These are phyloP conservation scores for Porcisia hertigi DNA, from an alignment of 208 protist species.

Conservation along the genomic window DNA sequence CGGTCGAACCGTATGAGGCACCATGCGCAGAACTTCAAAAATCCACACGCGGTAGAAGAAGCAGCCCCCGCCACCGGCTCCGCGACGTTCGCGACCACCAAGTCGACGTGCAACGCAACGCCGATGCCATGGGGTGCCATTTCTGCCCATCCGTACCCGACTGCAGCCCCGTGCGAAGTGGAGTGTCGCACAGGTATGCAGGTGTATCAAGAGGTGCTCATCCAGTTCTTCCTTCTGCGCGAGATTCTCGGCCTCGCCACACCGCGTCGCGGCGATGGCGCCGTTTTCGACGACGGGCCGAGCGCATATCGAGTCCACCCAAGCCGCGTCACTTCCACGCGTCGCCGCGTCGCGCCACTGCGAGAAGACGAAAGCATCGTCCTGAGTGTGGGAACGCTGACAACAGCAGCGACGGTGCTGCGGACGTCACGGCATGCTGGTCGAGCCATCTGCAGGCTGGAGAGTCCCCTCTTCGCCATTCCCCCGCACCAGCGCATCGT, in stretches of 20 bases:
- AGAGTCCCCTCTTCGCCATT: conserved; percentile 95
- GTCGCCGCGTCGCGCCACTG: conserved; percentile 91
- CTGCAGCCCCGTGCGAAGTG: background rate
- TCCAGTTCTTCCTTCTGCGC: conserved; percentile 97
- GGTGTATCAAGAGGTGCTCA: conserved; percentile 97
- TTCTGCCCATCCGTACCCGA: background rate
- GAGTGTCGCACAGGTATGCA: conserved; percentile 28
- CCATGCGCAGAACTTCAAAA: background rate
- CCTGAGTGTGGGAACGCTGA: conserved; percentile 99
- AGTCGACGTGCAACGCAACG: background rate
- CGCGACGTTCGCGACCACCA: background rate
- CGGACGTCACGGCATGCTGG: conserved; percentile 91
- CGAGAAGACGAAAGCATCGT: conserved; percentile 96
- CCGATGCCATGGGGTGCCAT: background rate
- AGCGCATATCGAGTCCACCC: conserved; percentile 18
- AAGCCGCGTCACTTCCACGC: background rate
- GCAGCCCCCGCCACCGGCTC: background rate
- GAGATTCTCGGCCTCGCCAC: conserved; percentile 92
- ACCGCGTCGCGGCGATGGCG: background rate
- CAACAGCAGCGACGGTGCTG: conserved; percentile 95
- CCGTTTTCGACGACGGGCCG: background rate
- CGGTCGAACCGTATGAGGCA: background rate
- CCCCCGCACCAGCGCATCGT: conserved; percentile 97
- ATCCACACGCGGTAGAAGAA: background rate
- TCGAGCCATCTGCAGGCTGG: conserved; percentile 96